Percentiles rank a stretch among this genome's conserved stretches.
Conservation (phyloP, 495 filamentous ascomycete species). For the Lophiotrema nucula region DNA sequence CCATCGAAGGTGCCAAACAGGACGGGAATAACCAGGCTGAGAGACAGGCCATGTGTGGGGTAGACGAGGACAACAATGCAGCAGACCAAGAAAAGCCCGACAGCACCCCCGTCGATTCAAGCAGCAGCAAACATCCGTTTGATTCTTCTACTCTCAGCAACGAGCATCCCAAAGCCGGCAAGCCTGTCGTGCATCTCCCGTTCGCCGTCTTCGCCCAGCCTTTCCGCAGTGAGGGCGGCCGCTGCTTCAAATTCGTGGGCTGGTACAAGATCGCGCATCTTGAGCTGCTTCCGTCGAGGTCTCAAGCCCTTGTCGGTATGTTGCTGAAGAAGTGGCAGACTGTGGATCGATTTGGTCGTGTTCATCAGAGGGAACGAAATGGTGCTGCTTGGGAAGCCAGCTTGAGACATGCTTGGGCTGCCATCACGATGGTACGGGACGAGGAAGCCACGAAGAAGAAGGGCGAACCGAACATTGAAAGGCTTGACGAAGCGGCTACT, state of each 20-base stretch:
- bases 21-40: background rate
- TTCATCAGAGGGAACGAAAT: background rate
- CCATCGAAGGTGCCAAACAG: background rate
- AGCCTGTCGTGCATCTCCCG: background rate
- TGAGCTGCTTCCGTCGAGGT: background rate
- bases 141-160: no score
- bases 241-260: constrained; percentile 3
- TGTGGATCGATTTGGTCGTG: background rate
- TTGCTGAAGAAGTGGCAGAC: background rate
- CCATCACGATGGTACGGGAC: background rate
- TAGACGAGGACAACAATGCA: background rate
- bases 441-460: background rate
- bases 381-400: background rate
- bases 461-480: background rate
- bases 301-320: background rate
- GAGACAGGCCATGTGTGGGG: background rate
- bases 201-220: constrained; percentile 2
- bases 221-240: background rate
- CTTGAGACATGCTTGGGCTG: background rate
- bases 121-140: no score
- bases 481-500: background rate
- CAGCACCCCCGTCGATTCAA: background rate
- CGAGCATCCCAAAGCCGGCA: background rate
- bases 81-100: background rate
- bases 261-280: constrained; percentile 1